Conservation (phyloP, 129 eudicot genomes). For the Ambrosia artemisiifolia region DNA sequence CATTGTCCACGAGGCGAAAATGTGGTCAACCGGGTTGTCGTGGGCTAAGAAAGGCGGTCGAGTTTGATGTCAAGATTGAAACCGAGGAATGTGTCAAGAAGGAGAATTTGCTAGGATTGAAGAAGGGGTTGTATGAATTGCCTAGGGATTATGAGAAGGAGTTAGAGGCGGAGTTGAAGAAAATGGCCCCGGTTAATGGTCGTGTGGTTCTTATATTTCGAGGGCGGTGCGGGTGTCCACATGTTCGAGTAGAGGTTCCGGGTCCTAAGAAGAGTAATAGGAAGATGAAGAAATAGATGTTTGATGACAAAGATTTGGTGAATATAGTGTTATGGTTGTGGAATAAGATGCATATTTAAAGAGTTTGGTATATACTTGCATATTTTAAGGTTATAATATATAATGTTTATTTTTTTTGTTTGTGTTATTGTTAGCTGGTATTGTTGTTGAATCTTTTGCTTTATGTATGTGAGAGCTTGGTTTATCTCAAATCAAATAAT, state of each 20-base stretch:
- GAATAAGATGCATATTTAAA: constrained; percentile 8
- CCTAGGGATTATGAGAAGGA: constrained; percentile 79
- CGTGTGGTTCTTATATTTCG: constrained; percentile 74
- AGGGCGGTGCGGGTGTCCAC: constrained; percentile 87
- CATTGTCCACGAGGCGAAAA: constrained; percentile 30
- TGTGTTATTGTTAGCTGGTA: not conserved
- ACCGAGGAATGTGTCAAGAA: constrained; percentile 39
- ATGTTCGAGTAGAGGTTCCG: constrained; percentile 78
- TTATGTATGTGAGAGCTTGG: not conserved
- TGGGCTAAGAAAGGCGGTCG: constrained; percentile 61
- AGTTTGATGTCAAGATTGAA: constrained; percentile 64
- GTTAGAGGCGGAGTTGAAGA: constrained; percentile 84
- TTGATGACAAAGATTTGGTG: constrained; percentile 9
- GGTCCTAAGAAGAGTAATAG: constrained; percentile 60
- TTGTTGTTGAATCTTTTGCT: not conserved
- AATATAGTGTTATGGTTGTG: not conserved
- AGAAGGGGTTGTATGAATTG: constrained; percentile 69
- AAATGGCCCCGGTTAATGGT: constrained; percentile 88
- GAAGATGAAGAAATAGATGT: constrained; percentile 65
- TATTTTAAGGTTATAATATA: not conserved
- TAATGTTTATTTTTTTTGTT: not conserved
- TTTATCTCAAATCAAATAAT: not conserved
- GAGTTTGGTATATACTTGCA: constrained; percentile 8
- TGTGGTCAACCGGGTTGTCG: constrained; percentile 73
- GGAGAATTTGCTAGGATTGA: constrained; percentile 35